A percentile compares a stretch with the other conserved stretches of the same genome.
Conservation (phyloP, 2,329 filamentous ascomycete species). For the Trichoderma aggressivum region DNA sequence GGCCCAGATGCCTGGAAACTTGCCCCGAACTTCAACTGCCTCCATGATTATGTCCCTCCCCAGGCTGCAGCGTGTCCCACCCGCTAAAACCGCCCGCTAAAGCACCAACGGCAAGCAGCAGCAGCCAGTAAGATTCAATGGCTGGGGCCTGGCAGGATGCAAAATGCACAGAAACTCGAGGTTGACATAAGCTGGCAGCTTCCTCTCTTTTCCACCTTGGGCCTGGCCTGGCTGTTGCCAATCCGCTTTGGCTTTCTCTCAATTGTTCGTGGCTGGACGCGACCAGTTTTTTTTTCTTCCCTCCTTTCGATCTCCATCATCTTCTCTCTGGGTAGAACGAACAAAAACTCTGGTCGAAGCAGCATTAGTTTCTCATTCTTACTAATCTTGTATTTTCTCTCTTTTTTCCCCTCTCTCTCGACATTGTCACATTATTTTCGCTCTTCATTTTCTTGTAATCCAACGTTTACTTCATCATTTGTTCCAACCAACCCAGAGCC, state of each 20-base stretch:
- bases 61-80: background rate
- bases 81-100: background rate
- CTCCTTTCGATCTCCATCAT: background rate
- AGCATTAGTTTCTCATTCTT: background rate
- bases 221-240: background rate
- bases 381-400: background rate
- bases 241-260: background rate
- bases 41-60: background rate
- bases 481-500: background rate
- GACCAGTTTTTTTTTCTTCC: background rate
- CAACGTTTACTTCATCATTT: background rate
- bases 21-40: too few relatives aligned
- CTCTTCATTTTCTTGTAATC: background rate
- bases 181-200: background rate
- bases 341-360: background rate
- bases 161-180: background rate
- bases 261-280: background rate
- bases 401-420: background rate
- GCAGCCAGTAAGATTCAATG: background rate
- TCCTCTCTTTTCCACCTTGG: background rate
- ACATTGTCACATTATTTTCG: background rate
- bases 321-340: background rate
- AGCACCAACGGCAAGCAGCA: background rate
- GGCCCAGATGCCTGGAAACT: background rate
- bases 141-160: background rate